Conservation (phyloP, 352 stramenopile species). For the Phytophthora pini region DNA sequence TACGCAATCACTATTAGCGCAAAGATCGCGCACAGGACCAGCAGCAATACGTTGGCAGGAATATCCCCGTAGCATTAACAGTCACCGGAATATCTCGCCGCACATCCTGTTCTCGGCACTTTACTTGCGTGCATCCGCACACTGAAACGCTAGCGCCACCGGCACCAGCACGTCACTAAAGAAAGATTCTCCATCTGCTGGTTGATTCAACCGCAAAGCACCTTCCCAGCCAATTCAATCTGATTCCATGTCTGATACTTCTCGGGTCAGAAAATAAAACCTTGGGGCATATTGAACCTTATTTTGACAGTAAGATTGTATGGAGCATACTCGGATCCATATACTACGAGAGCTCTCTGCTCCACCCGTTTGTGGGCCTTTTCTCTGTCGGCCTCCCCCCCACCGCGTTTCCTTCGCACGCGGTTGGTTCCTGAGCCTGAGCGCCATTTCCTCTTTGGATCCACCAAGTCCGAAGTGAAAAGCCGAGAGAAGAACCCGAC, state of each 20-base stretch:
- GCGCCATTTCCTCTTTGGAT: constrained; percentile 71
- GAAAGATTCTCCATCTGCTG: constrained; percentile 11
- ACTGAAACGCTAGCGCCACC: not conserved
- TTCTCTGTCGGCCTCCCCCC: constrained; percentile 27
- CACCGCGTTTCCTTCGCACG: constrained; percentile 16
- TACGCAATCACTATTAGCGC: constrained; percentile 22
- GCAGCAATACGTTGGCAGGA: too few relatives aligned
- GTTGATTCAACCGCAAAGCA: constrained; percentile 8
- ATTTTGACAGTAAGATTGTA: constrained; percentile 46
- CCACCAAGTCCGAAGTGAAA: constrained; percentile 46
- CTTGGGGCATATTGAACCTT: constrained; percentile 46
- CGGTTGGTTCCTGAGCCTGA: constrained; percentile 21
- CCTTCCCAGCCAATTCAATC: constrained; percentile 12
- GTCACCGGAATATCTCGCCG: not conserved
- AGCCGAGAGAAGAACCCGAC: constrained; percentile 22
- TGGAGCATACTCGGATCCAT: constrained; percentile 31
- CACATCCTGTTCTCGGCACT: constrained; percentile 5
- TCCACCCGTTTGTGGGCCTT: constrained; percentile 64
- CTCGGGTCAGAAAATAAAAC: constrained; percentile 43
- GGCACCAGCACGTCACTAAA: constrained; percentile 1
- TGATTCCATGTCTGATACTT: constrained; percentile 5
- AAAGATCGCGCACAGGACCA: not conserved
- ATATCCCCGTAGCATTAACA: too few relatives aligned
- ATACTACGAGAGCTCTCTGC: constrained; percentile 38
- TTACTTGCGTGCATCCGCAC: not conserved